phyloP scores from a whole-genome alignment of 371 early-diverging fungal genomes.

The Nematocida major region DNA sequence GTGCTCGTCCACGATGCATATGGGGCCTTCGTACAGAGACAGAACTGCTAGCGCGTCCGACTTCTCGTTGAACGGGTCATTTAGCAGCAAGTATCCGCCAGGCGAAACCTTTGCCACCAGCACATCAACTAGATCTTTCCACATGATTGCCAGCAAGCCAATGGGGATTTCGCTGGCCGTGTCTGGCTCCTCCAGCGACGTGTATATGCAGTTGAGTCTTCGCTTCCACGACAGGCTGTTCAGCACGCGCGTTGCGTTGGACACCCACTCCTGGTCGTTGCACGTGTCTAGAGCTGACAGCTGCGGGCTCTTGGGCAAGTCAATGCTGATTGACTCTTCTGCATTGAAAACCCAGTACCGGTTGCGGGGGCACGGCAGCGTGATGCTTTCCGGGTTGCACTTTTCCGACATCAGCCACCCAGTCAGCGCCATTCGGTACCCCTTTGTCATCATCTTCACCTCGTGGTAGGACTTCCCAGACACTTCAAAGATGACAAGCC shows the following conservation, averaged over 20 bases:
- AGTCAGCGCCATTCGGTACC: constrained; percentile 61
- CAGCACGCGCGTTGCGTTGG: background rate
- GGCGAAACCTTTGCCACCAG: background rate
- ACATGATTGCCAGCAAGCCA: background rate
- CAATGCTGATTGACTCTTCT: background rate
- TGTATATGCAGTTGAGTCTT: constrained; percentile 27
- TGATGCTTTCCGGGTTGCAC: constrained; percentile 5
- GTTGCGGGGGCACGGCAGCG: background rate
- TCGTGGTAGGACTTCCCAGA: constrained; percentile 63
- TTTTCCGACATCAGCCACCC: constrained; percentile 61
- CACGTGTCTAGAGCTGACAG: background rate
- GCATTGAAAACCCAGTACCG: background rate
- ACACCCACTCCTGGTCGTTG: background rate
- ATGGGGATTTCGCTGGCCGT: background rate
- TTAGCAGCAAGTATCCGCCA: constrained; percentile 34
- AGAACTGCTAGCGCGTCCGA: constrained; percentile 6
- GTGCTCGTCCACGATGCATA: background rate
- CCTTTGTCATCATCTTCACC: constrained; percentile 50
- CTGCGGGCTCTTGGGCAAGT: background rate
- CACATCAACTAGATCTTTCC: constrained; percentile 4
- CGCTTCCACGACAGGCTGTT: constrained; percentile 10
- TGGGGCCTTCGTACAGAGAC: constrained; percentile 5
- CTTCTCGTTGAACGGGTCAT: constrained; percentile 32
- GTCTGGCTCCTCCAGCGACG: constrained; percentile 11
- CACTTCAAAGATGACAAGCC: constrained; percentile 64